Evolutionary conservation across 2,329 filamentous ascomycete species (phyloP).

Genomic region (Teratosphaeria nubilosa): DNA sequence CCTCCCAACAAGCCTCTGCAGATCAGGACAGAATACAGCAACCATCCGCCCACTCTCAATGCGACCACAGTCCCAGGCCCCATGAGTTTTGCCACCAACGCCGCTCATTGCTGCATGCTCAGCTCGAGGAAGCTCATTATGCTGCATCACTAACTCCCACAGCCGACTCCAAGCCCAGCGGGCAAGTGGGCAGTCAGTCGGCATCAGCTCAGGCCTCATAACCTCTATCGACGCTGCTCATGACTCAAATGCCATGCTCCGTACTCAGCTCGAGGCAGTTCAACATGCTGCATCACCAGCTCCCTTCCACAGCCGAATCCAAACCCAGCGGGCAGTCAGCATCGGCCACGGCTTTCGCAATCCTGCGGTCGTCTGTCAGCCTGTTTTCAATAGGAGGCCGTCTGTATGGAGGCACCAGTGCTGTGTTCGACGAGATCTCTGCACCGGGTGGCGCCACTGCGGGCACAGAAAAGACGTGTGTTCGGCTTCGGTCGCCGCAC

Average conservation of each 20-base stretch:
- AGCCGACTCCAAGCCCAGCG: too few relatives aligned
- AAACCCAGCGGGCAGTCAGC: neutral
- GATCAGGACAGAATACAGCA: neutral
- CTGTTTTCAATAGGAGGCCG: neutral
- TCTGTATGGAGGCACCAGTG: neutral
- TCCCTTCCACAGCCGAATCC: neutral
- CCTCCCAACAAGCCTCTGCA: neutral
- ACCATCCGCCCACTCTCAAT: neutral
- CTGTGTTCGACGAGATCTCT: neutral
- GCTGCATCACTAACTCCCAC: neutral
- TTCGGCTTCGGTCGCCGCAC: too few relatives aligned
- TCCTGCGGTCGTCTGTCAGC: neutral
- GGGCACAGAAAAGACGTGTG: neutral
- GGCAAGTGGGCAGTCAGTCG: too few relatives aligned
- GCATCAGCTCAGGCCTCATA: too few relatives aligned
- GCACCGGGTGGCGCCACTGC: neutral
- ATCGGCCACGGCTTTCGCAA: neutral
- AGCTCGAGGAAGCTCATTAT: neutral
- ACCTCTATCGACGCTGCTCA: too few relatives aligned
- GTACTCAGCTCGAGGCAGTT: neutral
- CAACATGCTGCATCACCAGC: neutral
- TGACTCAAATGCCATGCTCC: neutral
- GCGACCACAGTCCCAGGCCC: neutral
- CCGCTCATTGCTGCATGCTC: neutral
- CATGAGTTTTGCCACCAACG: neutral